These are phyloP conservation scores for Terana coerulea DNA, from an alignment of 768 basidiomycete species.

Conservation along the genomic window DNA sequence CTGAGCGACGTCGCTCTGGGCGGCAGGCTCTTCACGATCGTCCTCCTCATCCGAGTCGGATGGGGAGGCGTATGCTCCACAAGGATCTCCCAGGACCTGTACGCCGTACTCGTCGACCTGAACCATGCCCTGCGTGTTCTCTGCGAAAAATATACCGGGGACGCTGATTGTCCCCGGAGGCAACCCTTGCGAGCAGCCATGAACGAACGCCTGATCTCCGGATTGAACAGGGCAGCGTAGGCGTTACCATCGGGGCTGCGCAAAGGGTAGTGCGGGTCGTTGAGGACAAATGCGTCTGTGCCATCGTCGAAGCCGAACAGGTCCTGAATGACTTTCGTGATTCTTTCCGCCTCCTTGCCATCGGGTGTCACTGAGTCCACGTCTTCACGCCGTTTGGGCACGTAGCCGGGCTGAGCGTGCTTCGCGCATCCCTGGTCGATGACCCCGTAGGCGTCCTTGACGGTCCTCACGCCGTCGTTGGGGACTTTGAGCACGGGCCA, in stretches of 20 bases:
- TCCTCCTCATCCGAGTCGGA: background rate
- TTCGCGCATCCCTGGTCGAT: background rate
- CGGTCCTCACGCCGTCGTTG: background rate
- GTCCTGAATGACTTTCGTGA: slow-evolving; percentile 37
- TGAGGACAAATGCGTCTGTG: background rate
- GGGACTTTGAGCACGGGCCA: slow-evolving; percentile 22
- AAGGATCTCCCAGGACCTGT: background rate
- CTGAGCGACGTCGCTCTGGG: background rate
- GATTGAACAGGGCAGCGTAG: background rate
- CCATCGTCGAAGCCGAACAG: slow-evolving; percentile 16
- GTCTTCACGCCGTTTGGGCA: background rate
- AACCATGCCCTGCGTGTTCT: background rate
- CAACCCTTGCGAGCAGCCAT: background rate
- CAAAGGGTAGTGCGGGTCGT: background rate
- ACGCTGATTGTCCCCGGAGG: background rate
- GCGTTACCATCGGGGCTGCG: background rate
- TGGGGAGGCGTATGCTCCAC: background rate
- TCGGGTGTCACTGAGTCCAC: no score
- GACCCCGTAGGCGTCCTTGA: background rate
- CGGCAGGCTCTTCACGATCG: background rate
- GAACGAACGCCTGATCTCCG: background rate
- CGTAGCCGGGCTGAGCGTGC: background rate
- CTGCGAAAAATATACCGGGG: background rate
- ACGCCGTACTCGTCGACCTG: background rate
- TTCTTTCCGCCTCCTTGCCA: slow-evolving; percentile 34